Conservation (phyloP, 1,284 basidiomycete genomes). For the Omphalotus olearius region DNA sequence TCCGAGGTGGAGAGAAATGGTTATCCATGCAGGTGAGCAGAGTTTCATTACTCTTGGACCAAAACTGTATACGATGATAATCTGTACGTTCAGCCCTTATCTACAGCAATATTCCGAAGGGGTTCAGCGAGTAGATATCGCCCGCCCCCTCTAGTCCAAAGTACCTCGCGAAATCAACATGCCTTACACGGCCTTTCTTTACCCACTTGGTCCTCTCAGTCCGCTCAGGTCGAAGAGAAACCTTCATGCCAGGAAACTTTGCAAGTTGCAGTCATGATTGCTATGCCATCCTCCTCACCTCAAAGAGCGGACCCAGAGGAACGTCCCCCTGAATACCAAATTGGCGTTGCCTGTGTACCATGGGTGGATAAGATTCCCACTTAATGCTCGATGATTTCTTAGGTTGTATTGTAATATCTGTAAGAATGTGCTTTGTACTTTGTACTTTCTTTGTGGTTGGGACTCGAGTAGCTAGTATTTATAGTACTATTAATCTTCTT, state of each 20-base stretch:
- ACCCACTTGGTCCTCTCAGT: conserved; percentile 7
- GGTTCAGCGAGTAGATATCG: neutral
- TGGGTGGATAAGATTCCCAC: no score
- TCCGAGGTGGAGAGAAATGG: conserved; percentile 8
- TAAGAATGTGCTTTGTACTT: no score
- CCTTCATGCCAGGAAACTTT: conserved; percentile 17
- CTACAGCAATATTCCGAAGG: neutral
- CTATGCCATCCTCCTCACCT: conserved; percentile 24
- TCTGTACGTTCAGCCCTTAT: neutral
- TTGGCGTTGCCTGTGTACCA: no score
- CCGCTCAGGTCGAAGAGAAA: neutral
- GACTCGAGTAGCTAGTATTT: no score
- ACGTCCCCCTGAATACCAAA: no score
- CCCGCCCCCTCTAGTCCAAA: conserved; percentile 4
- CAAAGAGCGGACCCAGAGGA: neutral
- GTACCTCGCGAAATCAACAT: conserved; percentile 9
- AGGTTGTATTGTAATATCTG: no score
- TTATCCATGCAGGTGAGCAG: conserved; percentile 10
- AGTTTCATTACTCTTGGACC: no score
- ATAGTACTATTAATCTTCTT: no score
- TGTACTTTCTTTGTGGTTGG: no score
- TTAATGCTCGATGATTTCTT: no score
- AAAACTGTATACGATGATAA: neutral
- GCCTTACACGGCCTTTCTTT: conserved; percentile 13
- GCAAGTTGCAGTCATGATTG: conserved; percentile 28